Evolutionary conservation across 768 basidiomycete genomes (phyloP).

Genomic region (Rhodotorula babjevae): DNA sequence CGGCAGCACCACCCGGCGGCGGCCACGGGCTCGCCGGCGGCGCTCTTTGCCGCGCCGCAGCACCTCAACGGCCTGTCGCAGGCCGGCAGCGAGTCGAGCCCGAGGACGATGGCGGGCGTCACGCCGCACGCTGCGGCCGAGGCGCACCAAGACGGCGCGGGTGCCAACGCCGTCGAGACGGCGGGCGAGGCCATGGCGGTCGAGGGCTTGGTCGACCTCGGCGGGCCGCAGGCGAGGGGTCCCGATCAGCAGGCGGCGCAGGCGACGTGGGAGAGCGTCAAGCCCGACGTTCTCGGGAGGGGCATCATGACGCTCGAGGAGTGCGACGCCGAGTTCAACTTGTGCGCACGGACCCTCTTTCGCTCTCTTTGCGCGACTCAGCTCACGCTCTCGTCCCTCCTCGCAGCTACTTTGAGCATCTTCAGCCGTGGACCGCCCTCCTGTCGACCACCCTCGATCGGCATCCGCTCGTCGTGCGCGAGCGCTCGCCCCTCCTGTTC

Average conservation of each 20-base stretch:
- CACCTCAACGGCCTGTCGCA: background rate
- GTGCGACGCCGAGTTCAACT: conserved; percentile 26
- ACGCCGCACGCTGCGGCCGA: background rate
- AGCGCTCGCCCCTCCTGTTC: conserved; percentile 34
- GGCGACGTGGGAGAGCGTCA: background rate
- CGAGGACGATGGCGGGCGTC: background rate
- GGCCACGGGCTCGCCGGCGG: background rate
- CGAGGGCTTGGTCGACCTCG: conserved; percentile 34
- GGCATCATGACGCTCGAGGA: conserved; percentile 25
- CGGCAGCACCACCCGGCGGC: too few species aligned
- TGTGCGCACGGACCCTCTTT: conserved; percentile 9
- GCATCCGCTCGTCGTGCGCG: conserved; percentile 16
- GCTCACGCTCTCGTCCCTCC: background rate
- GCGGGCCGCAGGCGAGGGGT: background rate
- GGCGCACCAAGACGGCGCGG: conserved; percentile 6
- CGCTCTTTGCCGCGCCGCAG: too few species aligned
- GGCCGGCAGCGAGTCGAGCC: conserved; percentile 10
- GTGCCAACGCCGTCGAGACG: conserved; percentile 30
- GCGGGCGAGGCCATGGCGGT: conserved; percentile 36
- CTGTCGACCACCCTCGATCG: conserved; percentile 27
- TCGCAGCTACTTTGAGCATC: conserved; percentile 19
- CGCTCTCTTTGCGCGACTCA: background rate
- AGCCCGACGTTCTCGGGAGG: conserved; percentile 26
- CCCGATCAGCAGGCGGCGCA: background rate
- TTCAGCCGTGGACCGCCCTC: conserved; percentile 27